Percentiles rank a stretch among this genome's conserved stretches.
These are phyloP conservation scores for Capsicum rhomboideum DNA, from an alignment of 257 asterid genomes.

Conservation along the genomic window DNA sequence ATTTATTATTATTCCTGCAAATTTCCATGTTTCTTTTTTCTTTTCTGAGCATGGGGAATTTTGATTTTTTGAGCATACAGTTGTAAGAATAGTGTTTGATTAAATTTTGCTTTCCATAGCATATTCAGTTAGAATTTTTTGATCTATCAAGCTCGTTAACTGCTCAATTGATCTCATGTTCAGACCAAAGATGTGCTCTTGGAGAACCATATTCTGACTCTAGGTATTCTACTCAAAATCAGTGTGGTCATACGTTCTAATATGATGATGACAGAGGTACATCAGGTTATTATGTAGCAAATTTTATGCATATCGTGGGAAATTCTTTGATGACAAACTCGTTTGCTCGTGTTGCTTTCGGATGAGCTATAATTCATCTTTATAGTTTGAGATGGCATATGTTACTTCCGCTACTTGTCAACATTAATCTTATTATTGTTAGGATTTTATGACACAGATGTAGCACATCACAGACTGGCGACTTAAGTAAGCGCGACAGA, in stretches of 20 bases:
- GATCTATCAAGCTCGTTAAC: slow-evolving; percentile 70
- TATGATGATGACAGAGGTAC: slow-evolving; percentile 97
- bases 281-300: slow-evolving; percentile 71
- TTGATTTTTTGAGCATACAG: background rate
- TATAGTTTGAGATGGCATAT: no score
- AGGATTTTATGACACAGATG: no score
- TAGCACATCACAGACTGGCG: no score
- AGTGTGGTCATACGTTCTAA: slow-evolving; percentile 72
- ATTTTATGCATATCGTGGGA: slow-evolving; percentile 56
- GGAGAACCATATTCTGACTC: slow-evolving; percentile 55
- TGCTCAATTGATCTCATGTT: slow-evolving; percentile 46
- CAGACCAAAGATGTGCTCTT: slow-evolving; percentile 6
- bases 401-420: no score
- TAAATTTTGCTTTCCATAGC: slow-evolving; percentile 7
- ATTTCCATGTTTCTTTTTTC: background rate
- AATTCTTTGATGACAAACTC: slow-evolving; percentile 18
- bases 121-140: slow-evolving; percentile 76
- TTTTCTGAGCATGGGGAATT: background rate
- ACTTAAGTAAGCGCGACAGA: slow-evolving; percentile 80
- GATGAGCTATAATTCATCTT: no score
- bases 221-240: slow-evolving; percentile 43
- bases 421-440: no score
- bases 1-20: background rate
- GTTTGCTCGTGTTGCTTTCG: slow-evolving; percentile 40
- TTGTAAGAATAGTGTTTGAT: background rate